A percentile compares a stretch with the other conserved stretches of the same genome.
These are phyloP conservation scores for Osmanthus fragrans DNA, from an alignment of 257 asterid genomes.

Conservation along the genomic window DNA sequence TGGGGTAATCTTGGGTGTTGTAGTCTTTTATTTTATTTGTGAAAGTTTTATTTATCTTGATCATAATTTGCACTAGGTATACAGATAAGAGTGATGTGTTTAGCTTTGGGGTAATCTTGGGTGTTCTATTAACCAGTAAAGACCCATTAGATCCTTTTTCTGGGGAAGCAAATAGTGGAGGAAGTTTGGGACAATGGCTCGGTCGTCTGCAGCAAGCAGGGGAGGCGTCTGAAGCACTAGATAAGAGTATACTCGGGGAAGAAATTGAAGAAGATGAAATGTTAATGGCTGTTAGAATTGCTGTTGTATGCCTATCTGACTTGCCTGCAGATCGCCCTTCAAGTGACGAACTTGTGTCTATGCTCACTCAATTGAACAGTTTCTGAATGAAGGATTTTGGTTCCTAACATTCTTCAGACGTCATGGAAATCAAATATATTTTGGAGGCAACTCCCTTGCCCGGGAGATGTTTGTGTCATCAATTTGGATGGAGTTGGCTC, in stretches of 20 bases:
- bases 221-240: conserved; percentile 76
- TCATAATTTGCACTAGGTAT: conserved; percentile 43
- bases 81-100: conserved; percentile 86
- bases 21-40: not conserved
- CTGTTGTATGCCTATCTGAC: conserved; percentile 81
- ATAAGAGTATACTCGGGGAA: conserved; percentile 70
- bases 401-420: not conserved
- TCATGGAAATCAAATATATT: conserved; percentile 32
- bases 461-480: conserved; percentile 2
- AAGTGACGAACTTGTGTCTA: conserved; percentile 90
- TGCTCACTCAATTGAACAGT: conserved; percentile 92
- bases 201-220: conserved; percentile 78
- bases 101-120: conserved; percentile 88
- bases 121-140: conserved; percentile 68
- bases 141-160: conserved; percentile 73
- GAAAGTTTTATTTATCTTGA: conserved; percentile 4
- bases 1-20: conserved; percentile 70
- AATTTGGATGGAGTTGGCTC: not conserved
- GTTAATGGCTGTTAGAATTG: conserved; percentile 86
- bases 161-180: conserved; percentile 51
- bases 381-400: conserved; percentile 39
- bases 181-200: conserved; percentile 88
- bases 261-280: conserved; percentile 87
- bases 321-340: conserved; percentile 95
- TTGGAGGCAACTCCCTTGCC: conserved; percentile 28